Conservation (phyloP, 805 yeast genomes). For the Wickerhamomyces strasburgensis region DNA sequence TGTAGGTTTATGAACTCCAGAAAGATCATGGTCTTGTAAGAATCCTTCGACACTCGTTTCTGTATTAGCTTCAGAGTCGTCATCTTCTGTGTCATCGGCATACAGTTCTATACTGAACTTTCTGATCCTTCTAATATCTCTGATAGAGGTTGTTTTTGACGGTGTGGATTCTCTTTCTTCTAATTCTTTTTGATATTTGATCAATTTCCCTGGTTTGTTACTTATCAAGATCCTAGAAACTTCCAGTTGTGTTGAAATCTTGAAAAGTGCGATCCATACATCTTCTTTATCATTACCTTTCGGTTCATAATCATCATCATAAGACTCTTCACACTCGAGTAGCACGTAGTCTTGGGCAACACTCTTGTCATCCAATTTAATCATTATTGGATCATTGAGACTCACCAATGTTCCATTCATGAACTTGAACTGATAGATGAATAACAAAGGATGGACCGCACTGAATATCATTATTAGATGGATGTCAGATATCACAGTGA, state of each 20-base stretch:
- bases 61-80: no score
- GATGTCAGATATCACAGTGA: constrained; percentile 23
- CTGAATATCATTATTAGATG: constrained; percentile 26
- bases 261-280: neutral
- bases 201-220: neutral
- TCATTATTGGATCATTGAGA: constrained; percentile 32
- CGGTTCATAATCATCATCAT: neutral
- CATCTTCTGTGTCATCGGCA: no score
- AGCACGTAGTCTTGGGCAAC: neutral
- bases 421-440: constrained; percentile 32
- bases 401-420: constrained; percentile 33
- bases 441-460: constrained; percentile 27
- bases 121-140: neutral
- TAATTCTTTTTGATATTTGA: neutral
- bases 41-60: no score
- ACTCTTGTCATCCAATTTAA: constrained; percentile 2
- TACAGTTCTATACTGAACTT: no score
- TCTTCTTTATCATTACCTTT: neutral
- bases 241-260: neutral
- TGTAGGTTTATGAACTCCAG: no score
- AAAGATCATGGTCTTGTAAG: no score
- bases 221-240: neutral
- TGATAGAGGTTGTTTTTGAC: neutral
- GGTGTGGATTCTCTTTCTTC: neutral
- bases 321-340: no score